phyloP scores from a whole-genome alignment of 768 basidiomycete genomes.

The Pleurotus cornucopiae region DNA sequence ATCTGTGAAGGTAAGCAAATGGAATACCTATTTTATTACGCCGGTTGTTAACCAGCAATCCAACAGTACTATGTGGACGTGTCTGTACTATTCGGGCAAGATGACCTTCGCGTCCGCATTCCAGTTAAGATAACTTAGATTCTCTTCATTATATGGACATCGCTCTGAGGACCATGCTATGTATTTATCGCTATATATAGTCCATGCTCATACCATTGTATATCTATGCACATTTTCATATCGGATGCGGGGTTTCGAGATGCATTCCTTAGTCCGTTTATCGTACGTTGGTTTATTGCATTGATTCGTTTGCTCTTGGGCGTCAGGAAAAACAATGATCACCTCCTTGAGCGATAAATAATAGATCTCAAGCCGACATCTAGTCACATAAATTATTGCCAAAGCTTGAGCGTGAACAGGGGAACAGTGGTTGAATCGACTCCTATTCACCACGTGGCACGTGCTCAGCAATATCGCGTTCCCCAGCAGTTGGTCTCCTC shows the following conservation, averaged over 20 bases:
- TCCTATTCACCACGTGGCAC: neutral
- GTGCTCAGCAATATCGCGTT: neutral
- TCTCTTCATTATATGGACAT: conserved; percentile 7
- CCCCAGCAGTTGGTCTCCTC: neutral
- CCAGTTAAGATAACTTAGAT: conserved; percentile 53
- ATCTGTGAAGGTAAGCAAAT: conserved; percentile 53
- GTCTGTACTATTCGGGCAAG: conserved; percentile 61
- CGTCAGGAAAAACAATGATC: no score
- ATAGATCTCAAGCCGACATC: neutral
- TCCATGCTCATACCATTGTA: conserved; percentile 5
- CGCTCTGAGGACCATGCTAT: conserved; percentile 6
- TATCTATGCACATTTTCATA: neutral
- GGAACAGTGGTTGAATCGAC: neutral
- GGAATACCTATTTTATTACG: no score
- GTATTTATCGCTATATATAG: conserved; percentile 8
- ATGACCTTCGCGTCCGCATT: conserved; percentile 57
- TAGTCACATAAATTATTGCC: neutral
- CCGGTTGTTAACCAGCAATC: neutral
- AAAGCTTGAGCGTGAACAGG: neutral
- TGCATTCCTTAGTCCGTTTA: no score
- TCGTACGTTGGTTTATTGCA: no score
- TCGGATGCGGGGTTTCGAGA: neutral
- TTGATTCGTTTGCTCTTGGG: no score
- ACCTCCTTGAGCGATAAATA: no score
- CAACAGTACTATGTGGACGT: conserved; percentile 70